Conservation (phyloP, 2,329 filamentous ascomycete species). For the Coniosporium tulheliwenetii region DNA sequence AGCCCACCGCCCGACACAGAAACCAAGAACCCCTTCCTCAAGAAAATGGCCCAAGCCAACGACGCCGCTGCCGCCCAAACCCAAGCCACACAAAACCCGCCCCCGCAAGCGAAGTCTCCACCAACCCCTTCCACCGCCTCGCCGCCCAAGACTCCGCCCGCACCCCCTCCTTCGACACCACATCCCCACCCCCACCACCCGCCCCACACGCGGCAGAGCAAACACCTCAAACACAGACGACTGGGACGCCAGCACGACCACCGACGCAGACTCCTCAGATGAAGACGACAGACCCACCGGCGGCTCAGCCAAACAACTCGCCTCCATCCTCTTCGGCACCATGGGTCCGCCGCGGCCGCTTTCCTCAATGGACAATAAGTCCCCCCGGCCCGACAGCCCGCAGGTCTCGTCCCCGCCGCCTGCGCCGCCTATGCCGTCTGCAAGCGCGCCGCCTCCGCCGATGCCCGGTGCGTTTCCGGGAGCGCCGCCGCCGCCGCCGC, state of each 20-base stretch:
- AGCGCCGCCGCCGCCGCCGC: slow-evolving; percentile 31
- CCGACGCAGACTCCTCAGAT: slow-evolving; percentile 53
- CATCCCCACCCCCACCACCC: slow-evolving; percentile 34
- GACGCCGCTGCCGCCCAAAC: slow-evolving; percentile 31
- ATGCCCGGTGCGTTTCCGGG: slow-evolving; percentile 10
- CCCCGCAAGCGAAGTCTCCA: slow-evolving; percentile 46
- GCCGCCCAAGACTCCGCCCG: slow-evolving; percentile 44
- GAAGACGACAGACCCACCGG: slow-evolving; percentile 64
- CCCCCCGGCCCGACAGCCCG: slow-evolving; percentile 24
- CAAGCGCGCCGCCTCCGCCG: slow-evolving; percentile 14
- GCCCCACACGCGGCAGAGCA: slow-evolving; percentile 36
- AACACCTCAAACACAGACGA: slow-evolving; percentile 36
- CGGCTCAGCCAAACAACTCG: slow-evolving; percentile 76
- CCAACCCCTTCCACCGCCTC: slow-evolving; percentile 89
- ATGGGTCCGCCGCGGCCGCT: slow-evolving; percentile 88
- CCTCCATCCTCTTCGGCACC: slow-evolving; percentile 88
- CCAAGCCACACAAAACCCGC: slow-evolving; percentile 27
- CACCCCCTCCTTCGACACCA: slow-evolving; percentile 30
- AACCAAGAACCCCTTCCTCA: slow-evolving; percentile 91
- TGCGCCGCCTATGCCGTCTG: slow-evolving; percentile 26
- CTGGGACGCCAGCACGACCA: slow-evolving; percentile 61
- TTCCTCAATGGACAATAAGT: slow-evolving; percentile 64
- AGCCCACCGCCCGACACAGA: slow-evolving; percentile 45
- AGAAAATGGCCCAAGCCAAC: slow-evolving; percentile 60
- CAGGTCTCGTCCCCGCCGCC: slow-evolving; percentile 23